Evolutionary conservation across 2,329 filamentous ascomycete genomes (phyloP).

Genomic region (Capronia coronata): DNA sequence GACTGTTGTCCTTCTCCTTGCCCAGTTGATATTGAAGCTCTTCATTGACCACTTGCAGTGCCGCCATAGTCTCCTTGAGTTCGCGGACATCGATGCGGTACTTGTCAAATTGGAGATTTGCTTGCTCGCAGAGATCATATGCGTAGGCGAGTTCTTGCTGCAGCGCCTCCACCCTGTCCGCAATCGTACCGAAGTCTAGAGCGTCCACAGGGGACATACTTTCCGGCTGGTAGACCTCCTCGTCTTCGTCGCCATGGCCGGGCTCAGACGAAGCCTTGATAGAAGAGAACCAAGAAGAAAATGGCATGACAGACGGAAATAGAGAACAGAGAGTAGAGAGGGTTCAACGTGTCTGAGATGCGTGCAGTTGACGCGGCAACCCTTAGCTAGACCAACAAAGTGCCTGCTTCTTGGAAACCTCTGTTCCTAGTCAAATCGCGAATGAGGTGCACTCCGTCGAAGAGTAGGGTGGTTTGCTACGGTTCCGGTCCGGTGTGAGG

Average conservation of each 20-base stretch:
- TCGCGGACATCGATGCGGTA: conserved; percentile 12
- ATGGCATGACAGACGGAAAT: conserved; percentile 4
- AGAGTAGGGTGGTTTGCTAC: neutral
- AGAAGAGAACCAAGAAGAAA: conserved; percentile 1
- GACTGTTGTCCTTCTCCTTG: conserved; percentile 2
- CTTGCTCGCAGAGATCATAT: conserved; percentile 17
- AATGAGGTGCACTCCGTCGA: too few species aligned
- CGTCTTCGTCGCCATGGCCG: neutral
- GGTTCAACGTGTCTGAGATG: neutral
- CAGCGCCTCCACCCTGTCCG: conserved; percentile 15
- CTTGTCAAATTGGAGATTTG: conserved; percentile 18
- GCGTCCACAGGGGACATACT: neutral
- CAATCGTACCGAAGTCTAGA: conserved; percentile 16
- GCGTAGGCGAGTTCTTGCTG: conserved; percentile 12
- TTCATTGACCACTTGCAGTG: neutral
- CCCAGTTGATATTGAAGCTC: conserved; percentile 3
- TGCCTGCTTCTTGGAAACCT: too few species aligned
- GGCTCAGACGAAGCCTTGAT: neutral
- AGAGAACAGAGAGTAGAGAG: neutral
- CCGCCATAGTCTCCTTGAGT: conserved; percentile 8
- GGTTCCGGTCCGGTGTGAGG: neutral
- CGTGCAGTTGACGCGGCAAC: neutral
- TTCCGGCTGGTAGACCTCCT: neutral
- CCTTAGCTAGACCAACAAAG: too few species aligned
- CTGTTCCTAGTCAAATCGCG: too few species aligned